A percentile compares a stretch with the other conserved stretches of the same genome.
Evolutionary conservation across 768 basidiomycete species (phyloP).

Genomic region (Leccinum subtestaceum): DNA sequence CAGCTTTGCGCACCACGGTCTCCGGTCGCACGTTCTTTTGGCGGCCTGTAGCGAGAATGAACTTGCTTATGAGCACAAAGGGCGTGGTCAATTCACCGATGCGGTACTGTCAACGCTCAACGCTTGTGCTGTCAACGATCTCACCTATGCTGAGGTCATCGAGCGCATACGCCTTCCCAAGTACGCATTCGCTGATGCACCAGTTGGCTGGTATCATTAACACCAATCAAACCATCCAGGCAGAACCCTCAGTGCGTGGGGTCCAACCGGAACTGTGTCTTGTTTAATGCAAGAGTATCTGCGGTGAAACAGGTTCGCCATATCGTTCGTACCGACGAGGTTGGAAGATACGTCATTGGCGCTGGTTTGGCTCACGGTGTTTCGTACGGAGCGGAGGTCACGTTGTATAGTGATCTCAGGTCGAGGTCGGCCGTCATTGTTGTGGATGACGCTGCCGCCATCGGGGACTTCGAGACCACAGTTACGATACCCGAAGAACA

Average conservation of each 20-base stretch:
- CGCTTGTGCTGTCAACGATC: slow-evolving; percentile 1
- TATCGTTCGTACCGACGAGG: background rate
- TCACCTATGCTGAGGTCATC: slow-evolving; percentile 28
- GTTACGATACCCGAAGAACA: too few relatives aligned
- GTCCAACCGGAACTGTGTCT: slow-evolving; percentile 15
- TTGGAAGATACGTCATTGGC: slow-evolving; percentile 16
- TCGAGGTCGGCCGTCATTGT: background rate
- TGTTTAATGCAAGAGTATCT: slow-evolving; percentile 23
- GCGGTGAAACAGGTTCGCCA: slow-evolving; percentile 9
- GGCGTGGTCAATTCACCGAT: slow-evolving; percentile 26
- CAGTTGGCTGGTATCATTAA: background rate
- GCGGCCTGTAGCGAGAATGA: slow-evolving; percentile 42
- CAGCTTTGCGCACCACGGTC: slow-evolving; percentile 27
- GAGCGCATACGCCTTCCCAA: slow-evolving; percentile 13
- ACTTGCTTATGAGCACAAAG: slow-evolving; percentile 26
- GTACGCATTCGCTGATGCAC: background rate
- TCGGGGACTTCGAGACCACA: too few relatives aligned
- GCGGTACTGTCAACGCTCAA: slow-evolving; percentile 20
- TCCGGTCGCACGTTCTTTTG: slow-evolving; percentile 40
- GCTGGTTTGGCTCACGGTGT: slow-evolving; percentile 30
- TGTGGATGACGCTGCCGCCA: slow-evolving; percentile 4
- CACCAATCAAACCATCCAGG: slow-evolving; percentile 3
- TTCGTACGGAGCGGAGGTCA: slow-evolving; percentile 15
- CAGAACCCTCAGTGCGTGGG: slow-evolving; percentile 34
- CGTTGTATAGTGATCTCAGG: slow-evolving; percentile 13